Evolutionary conservation across 2,329 filamentous ascomycete genomes (phyloP), one percentile per base, ranked within the genome.

Genomic region (Sodiomyces alkalinus): DNA sequence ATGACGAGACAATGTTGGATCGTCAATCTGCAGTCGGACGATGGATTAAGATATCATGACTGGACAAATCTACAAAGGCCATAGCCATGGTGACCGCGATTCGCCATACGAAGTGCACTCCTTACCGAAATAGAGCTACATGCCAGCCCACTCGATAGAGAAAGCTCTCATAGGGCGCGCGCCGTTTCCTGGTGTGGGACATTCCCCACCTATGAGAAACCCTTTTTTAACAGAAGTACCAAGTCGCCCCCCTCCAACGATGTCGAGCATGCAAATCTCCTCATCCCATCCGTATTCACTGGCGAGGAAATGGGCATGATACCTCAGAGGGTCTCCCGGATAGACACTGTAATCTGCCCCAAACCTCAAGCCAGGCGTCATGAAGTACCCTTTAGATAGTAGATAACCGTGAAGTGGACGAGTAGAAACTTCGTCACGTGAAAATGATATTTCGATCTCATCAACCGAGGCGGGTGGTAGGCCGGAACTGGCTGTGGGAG

Each of bases 201-300:
- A 56, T 41, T 68, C 62, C 0, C 82, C 85, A 6, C 86, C 87
- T 32, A 98, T 66, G 30, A 98, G 57, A 43, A 85, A 94, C 0
- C 82, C 81, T 55, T 98, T 98, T 63, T 98, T 98, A 13, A 96
- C 90, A 27, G 82, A 82, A 3, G 90, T 96, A 0, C 86, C 90
- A 37, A 98, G 53, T 40, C 90, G 67, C 5, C 90, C 90, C 6
- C 83, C 85, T 13, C 75, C 79, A 11, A 96, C 77, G 10, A 98
- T 59, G 39, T 93, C 80, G 40, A 94, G 65, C 44, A 96, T 60
- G 20, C 80, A 68, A 32, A 98, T 77, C 41, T 85, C 73, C 43
- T 93, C 72, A 35, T 94, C 74, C 83, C 85, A 96, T n/a, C 64
- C 73, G 41, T 80, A 72, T 18, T 80, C 74, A n/a, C 77, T 79